Base-by-base conservation (phyloP, 768 basidiomycete genomes). In the Rhizopogon roseolus region DNA sequence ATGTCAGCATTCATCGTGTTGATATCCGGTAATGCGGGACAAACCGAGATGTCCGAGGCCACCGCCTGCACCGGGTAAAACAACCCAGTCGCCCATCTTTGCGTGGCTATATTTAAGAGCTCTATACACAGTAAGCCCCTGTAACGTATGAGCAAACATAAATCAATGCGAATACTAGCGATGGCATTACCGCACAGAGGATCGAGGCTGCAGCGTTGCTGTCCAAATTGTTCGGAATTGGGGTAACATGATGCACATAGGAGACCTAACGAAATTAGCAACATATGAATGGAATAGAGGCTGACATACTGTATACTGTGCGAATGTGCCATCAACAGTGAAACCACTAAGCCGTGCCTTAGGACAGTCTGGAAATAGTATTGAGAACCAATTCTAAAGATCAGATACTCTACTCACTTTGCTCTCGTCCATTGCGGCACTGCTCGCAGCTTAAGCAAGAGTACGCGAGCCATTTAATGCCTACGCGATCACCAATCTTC, bases 51-150 rank as follows among this genome's bases (percentile, higher is more conserved):
- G 88, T 7, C 91, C 92, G 32, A 93, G 82, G 13, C 91, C 90
- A 53, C 88, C 88, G 4, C 88, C 89, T 2, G 88, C 89, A 41
- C 89, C 89, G 10, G 87, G 84, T 44, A 93, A 72, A 19, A 84
- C 85, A 55, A 90, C 73, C 82, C 83, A 90, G 52, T 95, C 82
- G 29, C 90, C 88, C 7, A 83, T 78, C 28, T 69, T 74, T 6
- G 82, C 77, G 51, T 80, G 72, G 49, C 81, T 79, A 65, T 86
- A 77, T 68, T 93, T 94, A 60, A 95, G 72, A 0, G 90, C 93
- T 54, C 89, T 86, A 64, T 92, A 95, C 1, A 90, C 89, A 3
- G 93, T 94, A 19, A 95, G 74, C 43, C 89, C 90, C 85, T 86
- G 9, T 14, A 34, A 7, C 3, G 28, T 13, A 7, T 0, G 17